phyloP scores from a whole-genome alignment of 495 filamentous ascomycete species.

The Aspergillus sclerotioniger region DNA sequence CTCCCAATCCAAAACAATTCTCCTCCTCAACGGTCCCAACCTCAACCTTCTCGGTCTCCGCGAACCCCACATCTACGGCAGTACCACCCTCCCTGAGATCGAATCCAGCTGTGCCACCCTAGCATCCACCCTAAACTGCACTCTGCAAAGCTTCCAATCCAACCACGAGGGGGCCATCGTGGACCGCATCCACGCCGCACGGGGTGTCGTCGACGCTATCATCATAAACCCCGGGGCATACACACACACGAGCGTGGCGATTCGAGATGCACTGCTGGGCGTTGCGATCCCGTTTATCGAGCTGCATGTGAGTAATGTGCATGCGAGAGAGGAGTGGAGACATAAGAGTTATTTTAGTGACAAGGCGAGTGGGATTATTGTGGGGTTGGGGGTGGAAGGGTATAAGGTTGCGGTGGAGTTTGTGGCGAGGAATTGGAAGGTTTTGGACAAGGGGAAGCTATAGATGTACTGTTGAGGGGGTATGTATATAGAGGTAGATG shows the following conservation, averaged over 20 bases:
- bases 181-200: conserved; percentile 58
- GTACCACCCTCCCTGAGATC: conserved; percentile 60
- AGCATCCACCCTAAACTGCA: conserved; percentile 38
- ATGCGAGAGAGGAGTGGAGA: conserved; percentile 61
- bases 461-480: no score
- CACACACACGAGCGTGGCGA: conserved; percentile 66
- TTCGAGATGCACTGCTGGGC: conserved; percentile 64
- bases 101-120: conserved; percentile 42
- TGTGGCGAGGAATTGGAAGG: conserved; percentile 46
- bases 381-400: conserved; percentile 64
- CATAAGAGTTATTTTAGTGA: conserved; percentile 67
- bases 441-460: conserved; percentile 25
- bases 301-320: conserved; percentile 67
- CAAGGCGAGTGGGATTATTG: conserved; percentile 66
- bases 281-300: conserved; percentile 69
- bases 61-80: conserved; percentile 69
- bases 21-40: conserved; percentile 78
- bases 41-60: conserved; percentile 74
- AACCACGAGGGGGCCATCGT: conserved; percentile 66
- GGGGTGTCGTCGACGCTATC: conserved; percentile 54
- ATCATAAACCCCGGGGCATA: conserved; percentile 70
- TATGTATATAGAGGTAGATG: neutral
- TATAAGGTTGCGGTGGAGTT: conserved; percentile 69
- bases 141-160: conserved; percentile 58
- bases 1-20: conserved; percentile 47